Base-by-base conservation (phyloP, 805 yeast genomes). In the Suhomyces sp. region DNA sequence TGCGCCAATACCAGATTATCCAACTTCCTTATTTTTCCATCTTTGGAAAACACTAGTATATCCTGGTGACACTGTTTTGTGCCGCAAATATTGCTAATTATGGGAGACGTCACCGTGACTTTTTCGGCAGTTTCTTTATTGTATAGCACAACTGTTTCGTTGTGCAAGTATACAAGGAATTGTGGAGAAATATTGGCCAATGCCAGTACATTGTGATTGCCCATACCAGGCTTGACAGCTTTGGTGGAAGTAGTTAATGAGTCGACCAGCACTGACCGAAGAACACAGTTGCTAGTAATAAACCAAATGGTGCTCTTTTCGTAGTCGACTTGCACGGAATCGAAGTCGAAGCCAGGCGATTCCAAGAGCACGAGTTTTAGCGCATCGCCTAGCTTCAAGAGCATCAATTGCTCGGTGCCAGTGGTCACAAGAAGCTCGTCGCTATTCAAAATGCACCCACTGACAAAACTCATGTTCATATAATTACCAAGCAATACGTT, bases 401-500 rank as follows among this genome's bases (percentile, higher is more conserved):
- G 47, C 4, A 75, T 60, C 23, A 77, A 55, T 33, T 73, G 71
- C 4, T 67, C 66, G 22, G 59, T 62, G 50, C 67, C 72, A 0
- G 77, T 67, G 12, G 69, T 54, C 3, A 78, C 51, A 17, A 77
- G 53, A 9, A 78, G 40, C 47, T 77, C 78, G n/a, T 69, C 70
- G 17, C 58, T 64, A 51, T 68, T 72, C 26, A 74, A 50, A 6
- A 69, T 57, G 26, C 68, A 59, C 2, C 71, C 72, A 23, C 74
- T 71, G 3, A 79, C 71, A 60, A 86, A 86, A 50, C 76, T 77
- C n/a, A 77, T 72, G 53, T 78, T 76, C 13, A 83, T 67, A 36
- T 71, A 72, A 6, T 65, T 65, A 1, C 85, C 86, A 44, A 87
- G 66, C 0, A 86, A 69, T 1, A 82, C 83, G 58, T 81, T 87